Conservation (phyloP, 345 rosid genomes). For the Streptanthus diversifolius region DNA sequence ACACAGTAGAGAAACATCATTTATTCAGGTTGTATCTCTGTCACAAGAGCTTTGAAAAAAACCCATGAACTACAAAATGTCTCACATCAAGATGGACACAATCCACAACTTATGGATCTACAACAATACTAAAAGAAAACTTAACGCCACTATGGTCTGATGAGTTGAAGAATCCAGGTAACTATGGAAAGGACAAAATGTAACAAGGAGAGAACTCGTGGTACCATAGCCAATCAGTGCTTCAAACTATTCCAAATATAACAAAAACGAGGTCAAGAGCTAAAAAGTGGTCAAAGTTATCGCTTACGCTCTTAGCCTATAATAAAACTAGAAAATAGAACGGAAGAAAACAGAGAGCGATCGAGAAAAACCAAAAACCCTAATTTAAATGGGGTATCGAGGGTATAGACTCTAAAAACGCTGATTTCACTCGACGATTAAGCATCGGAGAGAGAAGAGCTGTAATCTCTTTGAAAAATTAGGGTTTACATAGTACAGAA, state of each 20-base stretch:
- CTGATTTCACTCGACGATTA: slow-evolving; percentile 1
- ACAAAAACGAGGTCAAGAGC: neutral
- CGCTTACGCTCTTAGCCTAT: neutral
- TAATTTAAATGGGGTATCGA: neutral
- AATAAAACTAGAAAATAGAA: too few species aligned
- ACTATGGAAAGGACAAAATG: too few species aligned
- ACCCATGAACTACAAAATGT: too few species aligned
- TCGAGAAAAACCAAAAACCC: slow-evolving; percentile 22
- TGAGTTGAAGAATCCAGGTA: neutral
- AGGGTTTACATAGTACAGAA: slow-evolving; percentile 13
- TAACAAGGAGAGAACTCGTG: neutral
- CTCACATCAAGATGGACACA: neutral
- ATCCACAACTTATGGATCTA: slow-evolving; percentile 9
- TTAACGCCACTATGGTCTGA: neutral
- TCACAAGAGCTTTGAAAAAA: too few species aligned
- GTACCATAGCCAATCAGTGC: neutral
- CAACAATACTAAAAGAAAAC: neutral
- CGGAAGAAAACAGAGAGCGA: neutral
- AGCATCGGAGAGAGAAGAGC: neutral
- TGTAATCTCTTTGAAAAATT: neutral
- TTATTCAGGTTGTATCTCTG: too few species aligned
- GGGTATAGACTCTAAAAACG: neutral
- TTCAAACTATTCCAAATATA: neutral
- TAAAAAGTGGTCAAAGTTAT: neutral
- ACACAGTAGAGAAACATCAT: neutral